Evolutionary conservation across 1,284 basidiomycete genomes (phyloP).

Genomic region (Meripilus lineatus): DNA sequence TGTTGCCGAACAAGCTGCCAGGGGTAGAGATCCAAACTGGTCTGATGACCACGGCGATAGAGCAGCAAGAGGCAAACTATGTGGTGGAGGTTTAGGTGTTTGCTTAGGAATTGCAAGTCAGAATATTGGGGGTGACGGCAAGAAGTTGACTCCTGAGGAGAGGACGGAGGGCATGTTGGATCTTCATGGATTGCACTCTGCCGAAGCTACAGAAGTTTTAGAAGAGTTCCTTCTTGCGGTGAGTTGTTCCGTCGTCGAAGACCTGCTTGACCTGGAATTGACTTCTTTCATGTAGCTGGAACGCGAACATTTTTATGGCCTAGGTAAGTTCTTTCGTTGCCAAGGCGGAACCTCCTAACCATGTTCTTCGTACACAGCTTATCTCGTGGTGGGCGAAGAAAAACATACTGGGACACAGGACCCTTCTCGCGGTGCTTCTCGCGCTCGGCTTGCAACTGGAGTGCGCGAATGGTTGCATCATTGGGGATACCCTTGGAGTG

Average conservation of each 20-base stretch:
- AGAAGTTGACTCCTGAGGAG: constrained; percentile 68
- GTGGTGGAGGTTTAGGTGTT: constrained; percentile 82
- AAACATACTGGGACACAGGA: constrained; percentile 93
- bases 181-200: constrained; percentile 84
- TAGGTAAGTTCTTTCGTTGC: constrained; percentile 47
- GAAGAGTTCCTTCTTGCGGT: constrained; percentile 88
- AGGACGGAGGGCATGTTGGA: constrained; percentile 79
- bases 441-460: constrained; percentile 75
- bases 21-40: constrained; percentile 64
- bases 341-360: constrained; percentile 1
- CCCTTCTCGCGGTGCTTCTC: constrained; percentile 72
- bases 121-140: constrained; percentile 45
- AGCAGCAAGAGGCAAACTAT: constrained; percentile 66
- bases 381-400: constrained; percentile 90
- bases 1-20: constrained; percentile 73
- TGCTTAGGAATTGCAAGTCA: constrained; percentile 76
- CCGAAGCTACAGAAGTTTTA: constrained; percentile 87
- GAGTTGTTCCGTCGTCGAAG: constrained; percentile 27
- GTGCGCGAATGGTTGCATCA: constrained; percentile 87
- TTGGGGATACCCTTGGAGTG: constrained; percentile 96
- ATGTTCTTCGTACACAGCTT: constrained; percentile 47
- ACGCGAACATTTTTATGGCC: constrained; percentile 78
- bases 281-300: constrained; percentile 55
- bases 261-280: not conserved
- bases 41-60: constrained; percentile 84